Conservation (phyloP, 805 yeast species). For the Sugiyamaella floridensis region DNA sequence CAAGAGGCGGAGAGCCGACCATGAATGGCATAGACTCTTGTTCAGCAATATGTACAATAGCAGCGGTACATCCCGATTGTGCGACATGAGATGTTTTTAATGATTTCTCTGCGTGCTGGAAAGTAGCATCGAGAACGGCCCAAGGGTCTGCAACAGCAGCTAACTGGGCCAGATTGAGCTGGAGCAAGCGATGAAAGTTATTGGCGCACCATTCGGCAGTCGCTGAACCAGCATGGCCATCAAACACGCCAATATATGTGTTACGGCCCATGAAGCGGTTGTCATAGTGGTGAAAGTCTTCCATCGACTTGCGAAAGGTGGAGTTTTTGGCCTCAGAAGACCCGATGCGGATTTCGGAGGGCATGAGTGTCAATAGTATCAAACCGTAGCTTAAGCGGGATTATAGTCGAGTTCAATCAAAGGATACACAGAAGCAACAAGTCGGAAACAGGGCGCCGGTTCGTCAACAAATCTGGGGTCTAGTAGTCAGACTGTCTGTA, state of each 20-base stretch:
- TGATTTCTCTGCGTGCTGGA: constrained; percentile 54
- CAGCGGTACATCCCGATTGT: constrained; percentile 89
- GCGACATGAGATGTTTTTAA: constrained; percentile 40
- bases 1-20: neutral
- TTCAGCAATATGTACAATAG: constrained; percentile 72
- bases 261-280: constrained; percentile 72
- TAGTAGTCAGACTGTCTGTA: no score
- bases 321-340: neutral
- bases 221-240: constrained; percentile 93
- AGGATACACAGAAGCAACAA: no score
- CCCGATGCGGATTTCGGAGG: neutral
- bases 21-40: constrained; percentile 38
- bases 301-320: constrained; percentile 53
- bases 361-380: no score
- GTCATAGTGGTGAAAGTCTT: constrained; percentile 86
- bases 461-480: no score
- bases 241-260: constrained; percentile 92
- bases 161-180: constrained; percentile 33
- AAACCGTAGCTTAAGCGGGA: no score
- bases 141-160: constrained; percentile 12
- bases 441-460: no score
- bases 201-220: constrained; percentile 94
- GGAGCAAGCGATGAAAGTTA: constrained; percentile 60
- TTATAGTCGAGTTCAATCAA: no score
- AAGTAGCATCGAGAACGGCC: constrained; percentile 49